These are phyloP conservation scores for Stipa capillata DNA, from an alignment of 176 grass and related monocot species.

Conservation along the genomic window DNA sequence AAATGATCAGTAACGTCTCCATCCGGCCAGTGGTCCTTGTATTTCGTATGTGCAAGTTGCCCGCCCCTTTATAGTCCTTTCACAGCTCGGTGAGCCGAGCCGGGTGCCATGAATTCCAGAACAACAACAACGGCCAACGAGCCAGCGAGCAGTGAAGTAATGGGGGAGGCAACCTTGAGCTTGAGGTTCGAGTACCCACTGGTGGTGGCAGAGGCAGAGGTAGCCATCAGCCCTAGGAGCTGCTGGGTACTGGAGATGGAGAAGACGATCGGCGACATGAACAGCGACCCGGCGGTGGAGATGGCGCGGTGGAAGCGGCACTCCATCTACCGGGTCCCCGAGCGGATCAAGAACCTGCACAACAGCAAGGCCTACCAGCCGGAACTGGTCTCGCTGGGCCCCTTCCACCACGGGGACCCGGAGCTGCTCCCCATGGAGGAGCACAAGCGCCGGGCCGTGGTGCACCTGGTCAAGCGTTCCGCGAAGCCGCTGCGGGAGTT, in stretches of 20 bases:
- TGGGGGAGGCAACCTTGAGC: neutral
- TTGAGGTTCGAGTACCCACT: neutral
- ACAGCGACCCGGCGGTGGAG: conserved; percentile 1
- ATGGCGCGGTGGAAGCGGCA: conserved; percentile 8
- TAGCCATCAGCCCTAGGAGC: neutral
- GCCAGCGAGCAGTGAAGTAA: neutral
- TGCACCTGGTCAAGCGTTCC: conserved; percentile 22
- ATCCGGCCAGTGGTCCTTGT: neutral
- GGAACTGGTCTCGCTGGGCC: conserved; percentile 36
- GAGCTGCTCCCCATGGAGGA: conserved; percentile 38
- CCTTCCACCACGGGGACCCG: conserved; percentile 32
- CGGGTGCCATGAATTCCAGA: neutral
- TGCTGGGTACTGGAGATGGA: conserved; percentile 24
- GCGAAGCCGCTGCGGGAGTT: conserved; percentile 12
- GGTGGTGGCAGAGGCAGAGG: neutral
- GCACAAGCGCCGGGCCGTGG: conserved; percentile 38
- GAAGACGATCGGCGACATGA: neutral
- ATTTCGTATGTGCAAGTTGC: neutral
- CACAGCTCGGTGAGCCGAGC: neutral
- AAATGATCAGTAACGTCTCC: neutral
- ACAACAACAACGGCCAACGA: neutral
- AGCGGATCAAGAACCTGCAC: conserved; percentile 13
- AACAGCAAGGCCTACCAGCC: conserved; percentile 20
- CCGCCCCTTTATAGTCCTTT: neutral
- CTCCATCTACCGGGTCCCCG: conserved; percentile 35